Evolutionary conservation across 768 basidiomycete species (phyloP).

Genomic region (Leccinum arenicola): DNA sequence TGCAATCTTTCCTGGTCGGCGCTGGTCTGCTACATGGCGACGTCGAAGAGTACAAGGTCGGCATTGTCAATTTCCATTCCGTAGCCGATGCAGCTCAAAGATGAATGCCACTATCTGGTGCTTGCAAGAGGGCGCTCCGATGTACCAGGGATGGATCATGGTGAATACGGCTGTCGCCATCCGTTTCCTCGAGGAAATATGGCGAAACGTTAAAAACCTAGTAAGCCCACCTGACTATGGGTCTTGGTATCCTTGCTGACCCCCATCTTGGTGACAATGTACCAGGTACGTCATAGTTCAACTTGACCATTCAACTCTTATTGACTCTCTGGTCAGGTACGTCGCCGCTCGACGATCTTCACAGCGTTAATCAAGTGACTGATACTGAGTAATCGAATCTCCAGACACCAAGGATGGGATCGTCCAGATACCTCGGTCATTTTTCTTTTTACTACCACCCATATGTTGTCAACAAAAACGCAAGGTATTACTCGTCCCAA

Average conservation of each 20-base stretch:
- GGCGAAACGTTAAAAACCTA: background rate
- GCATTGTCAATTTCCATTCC: conserved; percentile 10
- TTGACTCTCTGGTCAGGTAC: background rate
- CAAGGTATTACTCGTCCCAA: background rate
- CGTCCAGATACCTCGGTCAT: background rate
- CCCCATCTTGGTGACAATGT: background rate
- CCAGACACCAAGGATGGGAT: background rate
- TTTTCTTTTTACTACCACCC: background rate
- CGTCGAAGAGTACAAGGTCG: conserved; percentile 7
- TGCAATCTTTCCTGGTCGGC: conserved; percentile 9
- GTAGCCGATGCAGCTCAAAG: background rate
- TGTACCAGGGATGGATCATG: conserved; percentile 14
- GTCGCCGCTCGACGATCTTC: background rate
- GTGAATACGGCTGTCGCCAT: conserved; percentile 14
- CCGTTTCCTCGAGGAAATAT: conserved; percentile 6
- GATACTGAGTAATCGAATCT: background rate
- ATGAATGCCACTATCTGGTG: conserved; percentile 11
- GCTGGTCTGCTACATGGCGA: background rate
- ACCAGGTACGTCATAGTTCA: background rate
- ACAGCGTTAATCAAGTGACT: background rate
- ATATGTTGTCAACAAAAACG: background rate
- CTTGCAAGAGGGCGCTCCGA: conserved; percentile 4
- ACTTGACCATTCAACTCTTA: background rate
- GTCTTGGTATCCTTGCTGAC: background rate
- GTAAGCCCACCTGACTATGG: background rate